Evolutionary conservation across 495 filamentous ascomycete species (phyloP).

Genomic region (Collariella sp.): DNA sequence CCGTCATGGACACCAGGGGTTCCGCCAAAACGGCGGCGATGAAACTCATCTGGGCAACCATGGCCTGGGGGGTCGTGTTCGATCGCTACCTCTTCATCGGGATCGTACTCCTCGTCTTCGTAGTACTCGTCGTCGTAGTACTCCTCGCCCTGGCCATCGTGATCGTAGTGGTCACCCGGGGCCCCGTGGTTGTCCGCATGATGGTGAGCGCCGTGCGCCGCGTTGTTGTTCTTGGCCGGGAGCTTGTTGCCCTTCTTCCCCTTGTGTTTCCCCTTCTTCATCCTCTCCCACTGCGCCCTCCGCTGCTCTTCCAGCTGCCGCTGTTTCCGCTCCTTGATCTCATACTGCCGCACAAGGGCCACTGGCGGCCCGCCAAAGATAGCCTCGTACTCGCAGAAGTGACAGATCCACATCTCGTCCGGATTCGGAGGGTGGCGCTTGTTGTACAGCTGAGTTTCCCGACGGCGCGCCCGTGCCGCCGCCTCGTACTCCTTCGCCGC

Average conservation of each 20-base stretch:
- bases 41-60: conserved; percentile 17
- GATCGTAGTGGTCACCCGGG: conserved; percentile 23
- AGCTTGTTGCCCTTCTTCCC: conserved; percentile 57
- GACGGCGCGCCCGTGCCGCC: conserved; percentile 33
- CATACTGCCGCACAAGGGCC: conserved; percentile 83
- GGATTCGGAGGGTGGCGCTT: conserved; percentile 62
- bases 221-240: conserved; percentile 48
- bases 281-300: conserved; percentile 78
- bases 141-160: conserved; percentile 26
- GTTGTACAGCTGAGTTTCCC: conserved; percentile 48
- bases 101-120: conserved; percentile 28
- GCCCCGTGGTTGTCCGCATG: conserved; percentile 19
- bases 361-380: conserved; percentile 77
- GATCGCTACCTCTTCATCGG: conserved; percentile 23
- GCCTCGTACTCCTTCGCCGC: conserved; percentile 15
- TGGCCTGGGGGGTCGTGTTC: conserved; percentile 18
- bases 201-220: conserved; percentile 20
- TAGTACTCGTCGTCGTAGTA: conserved; percentile 35
- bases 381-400: conserved; percentile 81
- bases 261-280: conserved; percentile 90
- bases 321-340: conserved; percentile 84
- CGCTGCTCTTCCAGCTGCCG: conserved; percentile 75
- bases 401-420: conserved; percentile 89
- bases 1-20: conserved; percentile 9
- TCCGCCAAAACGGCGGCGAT: background rate